Evolutionary conservation across 306 rosid species (phyloP), one percentile per base, ranked within the genome.

Genomic region (Urtica urens): DNA sequence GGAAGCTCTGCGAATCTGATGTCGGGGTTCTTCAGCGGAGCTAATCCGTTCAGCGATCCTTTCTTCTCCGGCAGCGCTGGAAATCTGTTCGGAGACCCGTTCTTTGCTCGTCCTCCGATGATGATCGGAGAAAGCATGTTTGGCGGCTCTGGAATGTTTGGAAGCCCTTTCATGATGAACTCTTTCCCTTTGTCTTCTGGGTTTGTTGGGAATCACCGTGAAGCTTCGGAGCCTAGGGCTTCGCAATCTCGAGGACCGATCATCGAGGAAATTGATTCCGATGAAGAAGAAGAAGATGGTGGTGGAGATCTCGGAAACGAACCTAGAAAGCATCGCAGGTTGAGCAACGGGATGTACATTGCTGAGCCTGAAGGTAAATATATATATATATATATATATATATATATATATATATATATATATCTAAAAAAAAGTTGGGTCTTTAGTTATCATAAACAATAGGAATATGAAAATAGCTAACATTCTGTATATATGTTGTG

Each of bases 21-120:
- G 14, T 64, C 97, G 13, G 46, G 56, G 54, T 15, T 84, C 21
- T 71, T 79, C 17, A 87, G 94, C 51, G 87, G 79, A 48, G 66
- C 87, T 67, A 66, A 79, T 24, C 87, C 95, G 10, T 84, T 90
- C 63, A 78, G 79, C 25, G 95, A 84, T 15, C 93, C 95, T 48
- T 83, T 84, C 68, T 85, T 84, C 60, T 70, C 69, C 38, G 72
- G 57, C 26, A 95, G 94, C n/a, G 70, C 78, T 22, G 90, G 93
- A 53, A 66, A 79, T 25, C 87, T 94, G 10, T 84, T 90, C 63
- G 79, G 79, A 24, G 95, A 84, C 16, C 93, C 95, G 45, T 90
- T 84, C 70, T 85, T 84, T 62, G 68, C 72, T 38, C 73, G 54
- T 26, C 97, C 95, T 1, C n/a, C n/a, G n/a, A n/a, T n/a, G n/a